Conservation (phyloP, 1,284 basidiomycete species). For the Trametes hirsuta region DNA sequence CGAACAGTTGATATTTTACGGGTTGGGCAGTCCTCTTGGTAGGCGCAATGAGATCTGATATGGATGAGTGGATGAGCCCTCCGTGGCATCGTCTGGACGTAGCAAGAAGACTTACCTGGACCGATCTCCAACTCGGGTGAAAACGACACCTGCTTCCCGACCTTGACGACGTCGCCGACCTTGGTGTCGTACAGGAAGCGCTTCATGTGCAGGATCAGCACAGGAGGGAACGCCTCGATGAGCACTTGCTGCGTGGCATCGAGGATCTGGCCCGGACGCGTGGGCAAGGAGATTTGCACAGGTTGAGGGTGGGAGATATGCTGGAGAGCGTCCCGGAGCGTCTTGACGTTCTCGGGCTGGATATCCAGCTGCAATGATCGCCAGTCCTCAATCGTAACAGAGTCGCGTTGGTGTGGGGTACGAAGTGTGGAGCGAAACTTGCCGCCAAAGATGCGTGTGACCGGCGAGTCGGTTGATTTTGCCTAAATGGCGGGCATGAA, state of each 20-base stretch:
- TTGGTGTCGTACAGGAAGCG: slow-evolving; percentile 87
- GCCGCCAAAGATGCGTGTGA: slow-evolving; percentile 92
- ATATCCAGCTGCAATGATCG: slow-evolving; percentile 90
- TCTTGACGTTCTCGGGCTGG: slow-evolving; percentile 76
- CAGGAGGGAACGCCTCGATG: slow-evolving; percentile 84
- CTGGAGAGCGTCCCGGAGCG: slow-evolving; percentile 83
- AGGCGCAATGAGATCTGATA: slow-evolving; percentile 67
- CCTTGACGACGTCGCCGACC: slow-evolving; percentile 84
- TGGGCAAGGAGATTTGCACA: slow-evolving; percentile 72
- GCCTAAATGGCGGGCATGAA: slow-evolving; percentile 49
- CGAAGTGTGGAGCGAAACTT: slow-evolving; percentile 89
- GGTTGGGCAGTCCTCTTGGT: slow-evolving; percentile 50
- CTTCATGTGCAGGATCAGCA: slow-evolving; percentile 92
- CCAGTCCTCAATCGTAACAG: slow-evolving; percentile 92
- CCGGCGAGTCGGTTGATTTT: slow-evolving; percentile 83
- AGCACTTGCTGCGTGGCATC: slow-evolving; percentile 90
- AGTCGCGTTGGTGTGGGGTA: slow-evolving; percentile 84
- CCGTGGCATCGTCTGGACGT: neutral
- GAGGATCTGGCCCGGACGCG: slow-evolving; percentile 61
- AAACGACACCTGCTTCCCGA: slow-evolving; percentile 83
- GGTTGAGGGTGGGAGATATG: slow-evolving; percentile 83
- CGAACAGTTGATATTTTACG: slow-evolving; percentile 84
- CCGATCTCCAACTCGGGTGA: slow-evolving; percentile 79
- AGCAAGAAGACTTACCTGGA: slow-evolving; percentile 48
- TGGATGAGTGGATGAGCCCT: neutral